Base-by-base conservation (phyloP, 106 monocot genomes). In the Cymbidium sinense region DNA sequence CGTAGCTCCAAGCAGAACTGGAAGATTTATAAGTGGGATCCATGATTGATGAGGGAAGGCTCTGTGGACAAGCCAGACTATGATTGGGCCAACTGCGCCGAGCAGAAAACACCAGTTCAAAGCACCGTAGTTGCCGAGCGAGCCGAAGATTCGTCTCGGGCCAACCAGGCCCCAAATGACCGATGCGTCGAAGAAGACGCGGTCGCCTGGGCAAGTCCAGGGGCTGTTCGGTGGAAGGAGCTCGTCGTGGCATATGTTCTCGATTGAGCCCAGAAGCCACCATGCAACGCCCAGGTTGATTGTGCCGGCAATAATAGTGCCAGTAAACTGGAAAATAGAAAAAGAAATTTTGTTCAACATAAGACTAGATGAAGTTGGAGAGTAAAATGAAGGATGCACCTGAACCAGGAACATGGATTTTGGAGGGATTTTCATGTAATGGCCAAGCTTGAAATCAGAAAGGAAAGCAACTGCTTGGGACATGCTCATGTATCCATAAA, bases 401-500 rank as follows among this genome's bases (percentile, higher is more conserved):
- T 95, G 91, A 51, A 95, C 91, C 15, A 95, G 39, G 86, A 95
- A 95, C 95, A 95, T 95, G 10, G 95, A 95, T 78, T 75, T 87
- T 44, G 95, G 91, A n/a, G 95, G 95, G 64, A 95, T 95, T 86
- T 95, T 95, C 95, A 91, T 95, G 81, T 95, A 95, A 55, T 95
- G 94, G 18, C 94, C 94, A 9, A 95, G 91, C 78, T 95, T 95
- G 79, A 95, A 95, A 78, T 95, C 95, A 1, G 95, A 43, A 17
- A 93, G 91, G 82, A 96, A 96, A 51, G 96, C 82, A 20, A 96
- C 83, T 1, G 96, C 96, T 43, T 96, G 96, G 27, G 93, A 61
- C 96, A 96, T 93, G 86, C 96, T 96, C 91, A 96, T 96, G 80
- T 96, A 96, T 1, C 96, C 96, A 62, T 93, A 96, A 4, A 93